A percentile compares a stretch with the other conserved stretches of the same genome.
Conservation (phyloP, 371 early-diverging fungal species). For the Basidiobolus meristosporus region DNA sequence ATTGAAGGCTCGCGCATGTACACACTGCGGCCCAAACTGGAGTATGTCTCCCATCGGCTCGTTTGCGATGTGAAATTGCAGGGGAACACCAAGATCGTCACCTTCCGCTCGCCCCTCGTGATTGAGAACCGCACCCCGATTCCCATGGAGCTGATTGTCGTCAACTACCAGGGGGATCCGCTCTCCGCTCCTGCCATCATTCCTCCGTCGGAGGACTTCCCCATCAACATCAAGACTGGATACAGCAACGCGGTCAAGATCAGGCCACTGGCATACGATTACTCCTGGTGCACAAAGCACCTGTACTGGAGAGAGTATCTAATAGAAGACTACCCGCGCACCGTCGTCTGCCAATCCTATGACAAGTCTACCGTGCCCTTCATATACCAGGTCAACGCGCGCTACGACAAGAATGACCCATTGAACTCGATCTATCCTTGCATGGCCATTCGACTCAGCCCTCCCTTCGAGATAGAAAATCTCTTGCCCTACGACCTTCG, state of each 20-base stretch:
- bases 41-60: constrained; percentile 59
- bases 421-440: constrained; percentile 43
- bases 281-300: constrained; percentile 45
- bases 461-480: constrained; percentile 91
- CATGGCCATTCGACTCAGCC: constrained; percentile 62
- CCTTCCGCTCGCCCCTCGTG: constrained; percentile 68
- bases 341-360: constrained; percentile 22
- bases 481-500: constrained; percentile 62
- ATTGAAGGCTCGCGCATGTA: constrained; percentile 64
- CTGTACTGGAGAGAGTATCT: constrained; percentile 50
- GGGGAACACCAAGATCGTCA: constrained; percentile 79
- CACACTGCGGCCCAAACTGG: constrained; percentile 53
- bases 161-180: constrained; percentile 36
- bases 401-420: constrained; percentile 19
- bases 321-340: constrained; percentile 8
- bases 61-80: constrained; percentile 72
- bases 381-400: constrained; percentile 44
- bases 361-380: constrained; percentile 39
- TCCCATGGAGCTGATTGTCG: constrained; percentile 59
- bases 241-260: constrained; percentile 58
- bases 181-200: constrained; percentile 14
- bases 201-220: constrained; percentile 60
- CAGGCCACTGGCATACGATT: constrained; percentile 65
- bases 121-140: constrained; percentile 64
- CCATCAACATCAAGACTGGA: constrained; percentile 72